phyloP scores from a whole-genome alignment of 2,329 filamentous ascomycete species.

The Simplicillium sp. region DNA sequence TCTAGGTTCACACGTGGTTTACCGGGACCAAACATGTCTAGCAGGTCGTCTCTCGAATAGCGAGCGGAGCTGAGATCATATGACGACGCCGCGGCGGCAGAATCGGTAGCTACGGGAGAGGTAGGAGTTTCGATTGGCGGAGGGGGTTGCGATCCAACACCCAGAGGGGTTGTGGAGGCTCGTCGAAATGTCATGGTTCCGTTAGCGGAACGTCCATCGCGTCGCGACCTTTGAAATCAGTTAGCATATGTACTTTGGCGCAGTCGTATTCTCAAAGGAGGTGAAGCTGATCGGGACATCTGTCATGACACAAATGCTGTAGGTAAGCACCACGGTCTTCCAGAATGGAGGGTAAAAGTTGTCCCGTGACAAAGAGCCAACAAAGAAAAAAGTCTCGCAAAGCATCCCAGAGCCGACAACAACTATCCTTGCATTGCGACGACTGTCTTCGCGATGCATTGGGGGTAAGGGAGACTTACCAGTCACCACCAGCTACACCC shows the following conservation, averaged over 20 bases:
- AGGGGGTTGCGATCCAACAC: conserved; percentile 27
- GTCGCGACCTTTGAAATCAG: conserved; percentile 39
- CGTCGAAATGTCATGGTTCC: conserved; percentile 57
- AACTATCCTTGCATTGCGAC: not conserved
- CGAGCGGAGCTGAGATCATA: conserved; percentile 38
- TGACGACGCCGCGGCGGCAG: conserved; percentile 20
- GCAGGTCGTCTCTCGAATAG: conserved; percentile 71
- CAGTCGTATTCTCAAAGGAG: too few species aligned
- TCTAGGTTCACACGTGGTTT: conserved; percentile 45
- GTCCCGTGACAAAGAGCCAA: not conserved
- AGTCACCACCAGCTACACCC: conserved; percentile 55
- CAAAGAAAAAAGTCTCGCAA: not conserved
- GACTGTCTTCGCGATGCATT: conserved; percentile 6
- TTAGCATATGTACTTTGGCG: conserved; percentile 1
- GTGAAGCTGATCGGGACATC: too few species aligned
- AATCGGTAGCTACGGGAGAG: conserved; percentile 26
- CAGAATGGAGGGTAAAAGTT: too few species aligned
- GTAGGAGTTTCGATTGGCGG: conserved; percentile 26
- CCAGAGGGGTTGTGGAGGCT: conserved; percentile 47
- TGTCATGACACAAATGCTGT: too few species aligned
- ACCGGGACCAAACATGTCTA: conserved; percentile 57
- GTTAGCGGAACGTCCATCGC: conserved; percentile 48
- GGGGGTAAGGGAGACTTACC: conserved; percentile 43
- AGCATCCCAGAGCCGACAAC: not conserved
- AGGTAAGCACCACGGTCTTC: too few species aligned